Evolutionary conservation across 2,329 filamentous ascomycete species (phyloP), one percentile per base, ranked within the genome.

Genomic region (Colletotrichum sp.): DNA sequence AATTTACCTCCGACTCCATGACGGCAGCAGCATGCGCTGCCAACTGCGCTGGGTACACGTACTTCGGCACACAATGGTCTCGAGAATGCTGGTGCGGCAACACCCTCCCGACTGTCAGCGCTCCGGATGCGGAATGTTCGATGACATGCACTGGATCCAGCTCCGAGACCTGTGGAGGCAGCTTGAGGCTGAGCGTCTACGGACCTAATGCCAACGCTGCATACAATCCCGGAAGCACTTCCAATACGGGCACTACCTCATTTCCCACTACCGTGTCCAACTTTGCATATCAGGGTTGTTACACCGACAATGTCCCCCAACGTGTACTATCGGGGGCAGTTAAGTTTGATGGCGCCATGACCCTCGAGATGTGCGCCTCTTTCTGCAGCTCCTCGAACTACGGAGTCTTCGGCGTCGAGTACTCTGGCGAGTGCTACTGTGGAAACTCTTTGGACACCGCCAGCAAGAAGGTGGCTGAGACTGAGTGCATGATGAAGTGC

Each of bases 51-150:
- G 84, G 83, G 15, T 87, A 82, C 76, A 79, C 81, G 3, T 88
- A 86, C 75, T 88, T 83, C 71, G 88, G 88, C 56, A 79, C 88
- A 43, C 87, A 89, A 76, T 89, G 89, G 76, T 82, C 83, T 55
- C 79, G 84, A 6, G 86, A 89, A 78, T 74, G 71, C 77, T 88
- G 82, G 77, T 86, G 85, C 71, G 86, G 86, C 10, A 83, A 86
- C 64, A 78, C 80, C 39, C 82, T 87, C 72, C 82, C 82, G 65
- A 73, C 80, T 12, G 84, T 76, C 22, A 83, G 82, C 48, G 83
- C 80, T 6, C 73, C 81, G 1, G 78, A 74, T 28, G 72, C 70
- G 2, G 85, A 87, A 18, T 88, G 86, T 78, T 78, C 70, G 7
- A 86, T 88, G 84, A 76, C 81, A 25, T 88, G 86, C 78, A 80